Percentiles rank a stretch among this genome's conserved stretches.
phyloP scores from a whole-genome alignment of 129 eudicot genomes.

The Sambucus nigra region DNA sequence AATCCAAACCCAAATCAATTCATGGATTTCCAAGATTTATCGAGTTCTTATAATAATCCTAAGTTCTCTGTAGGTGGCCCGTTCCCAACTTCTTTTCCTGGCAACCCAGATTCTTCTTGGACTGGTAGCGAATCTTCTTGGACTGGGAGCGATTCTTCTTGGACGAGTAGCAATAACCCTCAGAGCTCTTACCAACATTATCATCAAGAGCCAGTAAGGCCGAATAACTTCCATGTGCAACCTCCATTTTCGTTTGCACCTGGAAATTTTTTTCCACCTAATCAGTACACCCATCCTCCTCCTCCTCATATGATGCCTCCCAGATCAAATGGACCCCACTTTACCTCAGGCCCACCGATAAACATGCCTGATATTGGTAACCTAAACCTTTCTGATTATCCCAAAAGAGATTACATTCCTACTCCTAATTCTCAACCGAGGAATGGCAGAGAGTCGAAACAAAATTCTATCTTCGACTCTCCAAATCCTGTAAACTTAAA shows the following conservation, averaged over 20 bases:
- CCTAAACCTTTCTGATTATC: constrained; percentile 43
- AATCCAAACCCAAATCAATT: constrained; percentile 36
- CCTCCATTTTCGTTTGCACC: constrained; percentile 40
- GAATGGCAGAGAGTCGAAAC: constrained; percentile 40
- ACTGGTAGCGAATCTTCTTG: constrained; percentile 19
- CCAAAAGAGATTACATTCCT: constrained; percentile 31
- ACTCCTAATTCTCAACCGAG: constrained; percentile 24
- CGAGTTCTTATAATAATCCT: constrained; percentile 30
- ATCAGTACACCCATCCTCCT: constrained; percentile 31
- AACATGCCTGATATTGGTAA: constrained; percentile 46
- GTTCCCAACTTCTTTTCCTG: constrained; percentile 25
- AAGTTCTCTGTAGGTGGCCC: constrained; percentile 32
- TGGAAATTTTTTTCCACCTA: constrained; percentile 37
- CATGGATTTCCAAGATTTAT: constrained; percentile 33
- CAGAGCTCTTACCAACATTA: constrained; percentile 33
- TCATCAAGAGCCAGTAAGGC: constrained; percentile 35
- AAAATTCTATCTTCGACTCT: constrained; percentile 22
- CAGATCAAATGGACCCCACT: constrained; percentile 38
- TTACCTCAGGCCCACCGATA: constrained; percentile 25
- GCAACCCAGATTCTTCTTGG: constrained; percentile 33
- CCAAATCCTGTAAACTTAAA: constrained; percentile 28
- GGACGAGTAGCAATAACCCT: constrained; percentile 26
- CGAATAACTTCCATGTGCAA: constrained; percentile 26
- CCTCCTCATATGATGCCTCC: constrained; percentile 31
- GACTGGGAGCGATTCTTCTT: constrained; percentile 40